phyloP scores from a whole-genome alignment of 441 rosid genomes.

The Adansonia madagascariensis region DNA sequence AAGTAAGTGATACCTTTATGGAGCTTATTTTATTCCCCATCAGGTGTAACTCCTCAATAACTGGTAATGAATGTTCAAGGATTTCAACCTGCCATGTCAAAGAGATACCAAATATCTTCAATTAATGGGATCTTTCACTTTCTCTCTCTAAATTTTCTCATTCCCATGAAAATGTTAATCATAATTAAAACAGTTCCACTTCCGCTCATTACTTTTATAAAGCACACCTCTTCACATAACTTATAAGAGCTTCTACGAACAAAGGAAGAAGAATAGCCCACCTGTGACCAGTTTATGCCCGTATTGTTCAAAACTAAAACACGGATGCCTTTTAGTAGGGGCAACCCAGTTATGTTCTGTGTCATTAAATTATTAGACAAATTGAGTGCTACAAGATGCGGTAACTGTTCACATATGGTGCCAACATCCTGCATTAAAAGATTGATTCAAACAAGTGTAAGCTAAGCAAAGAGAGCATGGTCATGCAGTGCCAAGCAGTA shows the following conservation, averaged over 20 bases:
- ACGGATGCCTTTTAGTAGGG: constrained; percentile 59
- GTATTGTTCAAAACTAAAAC: constrained; percentile 73
- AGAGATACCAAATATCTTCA: background rate
- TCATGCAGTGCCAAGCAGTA: constrained; percentile 21
- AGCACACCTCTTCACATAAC: constrained; percentile 3
- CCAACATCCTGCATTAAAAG: constrained; percentile 62
- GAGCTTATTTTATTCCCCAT: constrained; percentile 75
- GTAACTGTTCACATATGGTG: constrained; percentile 68
- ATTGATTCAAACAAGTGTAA: constrained; percentile 13
- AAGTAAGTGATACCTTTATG: constrained; percentile 49
- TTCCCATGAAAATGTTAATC: constrained; percentile 8
- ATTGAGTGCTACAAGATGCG: constrained; percentile 65
- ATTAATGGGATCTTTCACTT: background rate
- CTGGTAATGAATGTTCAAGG: constrained; percentile 67
- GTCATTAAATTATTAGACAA: constrained; percentile 69
- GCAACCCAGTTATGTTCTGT: constrained; percentile 45
- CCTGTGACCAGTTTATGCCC: constrained; percentile 79
- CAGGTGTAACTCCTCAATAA: constrained; percentile 82
- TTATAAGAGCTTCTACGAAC: background rate
- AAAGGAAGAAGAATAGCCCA: constrained; percentile 27
- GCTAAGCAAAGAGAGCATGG: background rate
- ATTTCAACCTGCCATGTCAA: constrained; percentile 61
- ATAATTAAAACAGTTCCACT: background rate
- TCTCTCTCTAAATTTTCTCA: constrained; percentile 5
- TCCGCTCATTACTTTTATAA: background rate